Conservation (phyloP, 345 rosid species). For the Eucalyptus lansdowneana region DNA sequence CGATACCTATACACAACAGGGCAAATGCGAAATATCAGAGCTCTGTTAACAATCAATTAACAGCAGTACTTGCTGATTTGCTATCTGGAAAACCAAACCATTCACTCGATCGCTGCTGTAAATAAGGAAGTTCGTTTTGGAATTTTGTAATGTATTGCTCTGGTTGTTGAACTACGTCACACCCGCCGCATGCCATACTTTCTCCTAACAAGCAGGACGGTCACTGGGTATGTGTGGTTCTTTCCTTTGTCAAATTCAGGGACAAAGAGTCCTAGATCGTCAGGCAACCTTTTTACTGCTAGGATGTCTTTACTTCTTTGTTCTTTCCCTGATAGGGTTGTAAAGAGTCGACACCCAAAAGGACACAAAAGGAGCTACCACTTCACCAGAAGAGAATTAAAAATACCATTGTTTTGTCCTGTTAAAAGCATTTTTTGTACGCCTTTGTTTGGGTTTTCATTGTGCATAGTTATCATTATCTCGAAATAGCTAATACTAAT, state of each 20-base stretch:
- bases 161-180: not conserved
- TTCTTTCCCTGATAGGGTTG: not conserved
- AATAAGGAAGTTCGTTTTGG: not conserved
- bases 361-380: not conserved
- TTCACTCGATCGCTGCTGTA: not conserved
- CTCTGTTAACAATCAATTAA: not conserved
- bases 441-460: not conserved
- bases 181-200: not conserved
- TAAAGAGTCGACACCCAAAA: not conserved
- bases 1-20: slow-evolving; percentile 1
- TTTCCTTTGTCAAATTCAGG: not conserved
- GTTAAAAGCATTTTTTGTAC: not conserved
- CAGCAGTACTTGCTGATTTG: not conserved
- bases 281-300: not conserved
- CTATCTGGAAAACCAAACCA: not conserved
- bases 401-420: not conserved
- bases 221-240: not conserved
- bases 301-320: not conserved
- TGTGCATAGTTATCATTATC: not conserved
- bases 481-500: not conserved
- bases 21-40: not conserved
- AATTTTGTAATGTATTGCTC: not conserved
- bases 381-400: not conserved
- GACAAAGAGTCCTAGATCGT: not conserved
- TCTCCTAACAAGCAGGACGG: not conserved